Conservation (phyloP, 768 basidiomycete species). For the Mycena latifolia region DNA sequence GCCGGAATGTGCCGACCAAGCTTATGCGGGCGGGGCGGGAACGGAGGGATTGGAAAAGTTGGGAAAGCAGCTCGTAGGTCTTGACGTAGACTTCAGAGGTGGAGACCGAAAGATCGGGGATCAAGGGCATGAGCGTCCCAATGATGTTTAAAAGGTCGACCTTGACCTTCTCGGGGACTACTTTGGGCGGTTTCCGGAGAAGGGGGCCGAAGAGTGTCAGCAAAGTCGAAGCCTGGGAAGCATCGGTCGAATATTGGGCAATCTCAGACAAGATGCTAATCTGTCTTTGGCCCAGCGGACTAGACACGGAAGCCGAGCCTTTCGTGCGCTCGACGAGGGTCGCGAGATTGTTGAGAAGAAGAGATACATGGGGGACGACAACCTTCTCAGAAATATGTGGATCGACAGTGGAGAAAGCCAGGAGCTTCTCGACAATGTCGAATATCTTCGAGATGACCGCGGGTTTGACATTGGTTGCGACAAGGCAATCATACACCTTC, state of each 20-base stretch:
- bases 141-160: slow-evolving; percentile 82
- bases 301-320: slow-evolving; percentile 61
- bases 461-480: slow-evolving; percentile 89
- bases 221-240: slow-evolving; percentile 78
- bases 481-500: slow-evolving; percentile 85
- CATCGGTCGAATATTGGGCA: slow-evolving; percentile 78
- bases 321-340: slow-evolving; percentile 75
- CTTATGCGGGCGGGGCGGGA: slow-evolving; percentile 77
- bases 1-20: slow-evolving; percentile 75
- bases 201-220: slow-evolving; percentile 82
- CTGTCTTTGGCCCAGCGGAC: slow-evolving; percentile 83
- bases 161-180: slow-evolving; percentile 90
- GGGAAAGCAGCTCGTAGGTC: slow-evolving; percentile 76
- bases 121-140: slow-evolving; percentile 71
- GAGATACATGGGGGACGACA: slow-evolving; percentile 77
- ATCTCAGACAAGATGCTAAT: slow-evolving; percentile 85
- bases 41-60: slow-evolving; percentile 82
- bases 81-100: slow-evolving; percentile 58
- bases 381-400: slow-evolving; percentile 62
- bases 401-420: slow-evolving; percentile 67
- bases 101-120: slow-evolving; percentile 68
- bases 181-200: slow-evolving; percentile 79
- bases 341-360: slow-evolving; percentile 79
- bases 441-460: slow-evolving; percentile 84
- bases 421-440: slow-evolving; percentile 84